Conservation (phyloP, 805 yeast genomes). For the Komagataella pseudopastoris region DNA sequence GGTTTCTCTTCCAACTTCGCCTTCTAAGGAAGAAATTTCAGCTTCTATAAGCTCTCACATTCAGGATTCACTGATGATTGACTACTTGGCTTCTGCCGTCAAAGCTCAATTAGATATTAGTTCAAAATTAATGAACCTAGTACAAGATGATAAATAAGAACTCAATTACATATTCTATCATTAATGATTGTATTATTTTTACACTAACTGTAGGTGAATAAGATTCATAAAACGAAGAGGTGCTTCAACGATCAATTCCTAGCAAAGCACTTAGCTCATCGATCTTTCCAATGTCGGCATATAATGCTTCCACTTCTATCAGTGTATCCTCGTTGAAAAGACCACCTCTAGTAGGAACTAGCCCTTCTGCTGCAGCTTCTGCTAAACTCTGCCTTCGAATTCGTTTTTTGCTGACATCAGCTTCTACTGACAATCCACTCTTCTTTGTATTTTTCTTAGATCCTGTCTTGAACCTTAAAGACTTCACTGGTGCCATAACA, state of each 20-base stretch:
- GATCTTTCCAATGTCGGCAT: slow-evolving; percentile 35
- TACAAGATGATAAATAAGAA: slow-evolving; percentile 6
- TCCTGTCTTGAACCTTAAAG: slow-evolving; percentile 1
- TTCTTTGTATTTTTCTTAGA: slow-evolving; percentile 1
- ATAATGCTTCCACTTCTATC: slow-evolving; percentile 59
- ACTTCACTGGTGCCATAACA: slow-evolving; percentile 8
- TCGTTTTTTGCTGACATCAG: slow-evolving; percentile 14
- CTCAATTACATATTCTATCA: background rate
- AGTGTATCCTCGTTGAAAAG: slow-evolving; percentile 63
- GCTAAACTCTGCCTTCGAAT: slow-evolving; percentile 54
- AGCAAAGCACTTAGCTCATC: slow-evolving; percentile 23
- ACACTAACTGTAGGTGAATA: background rate
- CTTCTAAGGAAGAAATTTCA: slow-evolving; percentile 38
- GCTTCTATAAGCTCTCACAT: slow-evolving; percentile 54
- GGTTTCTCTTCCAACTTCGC: slow-evolving; percentile 35
- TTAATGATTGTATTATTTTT: background rate
- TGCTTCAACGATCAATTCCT: background rate
- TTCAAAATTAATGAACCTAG: slow-evolving; percentile 53
- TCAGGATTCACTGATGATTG: slow-evolving; percentile 73
- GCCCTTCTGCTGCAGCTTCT: slow-evolving; percentile 68
- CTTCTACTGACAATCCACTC: slow-evolving; percentile 7
- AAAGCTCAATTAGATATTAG: slow-evolving; percentile 76
- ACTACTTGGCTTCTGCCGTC: slow-evolving; percentile 69
- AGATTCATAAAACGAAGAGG: background rate
- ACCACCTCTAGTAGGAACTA: slow-evolving; percentile 64